These are phyloP conservation scores for Raphanus raphanistrum DNA, from an alignment of 345 rosid genomes.

Conservation along the genomic window DNA sequence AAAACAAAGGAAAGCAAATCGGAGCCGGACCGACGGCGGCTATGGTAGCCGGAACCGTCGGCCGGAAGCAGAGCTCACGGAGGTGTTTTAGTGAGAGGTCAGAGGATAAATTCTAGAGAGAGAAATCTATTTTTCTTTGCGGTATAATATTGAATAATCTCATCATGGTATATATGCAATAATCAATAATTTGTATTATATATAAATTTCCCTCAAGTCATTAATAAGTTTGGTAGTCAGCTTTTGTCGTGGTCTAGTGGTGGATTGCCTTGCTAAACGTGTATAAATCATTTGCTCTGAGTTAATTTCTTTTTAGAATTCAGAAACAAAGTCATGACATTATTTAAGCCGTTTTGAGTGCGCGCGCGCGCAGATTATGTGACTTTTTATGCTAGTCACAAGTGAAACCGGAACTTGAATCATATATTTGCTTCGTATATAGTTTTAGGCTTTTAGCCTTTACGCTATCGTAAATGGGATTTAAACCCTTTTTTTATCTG, in stretches of 20 bases:
- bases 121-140: no score
- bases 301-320: neutral
- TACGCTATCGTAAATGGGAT: neutral
- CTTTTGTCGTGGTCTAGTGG: neutral
- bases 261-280: neutral
- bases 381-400: neutral
- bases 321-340: neutral
- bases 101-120: no score
- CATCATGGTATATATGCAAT: neutral
- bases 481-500: neutral
- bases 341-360: neutral
- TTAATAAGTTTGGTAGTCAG: neutral
- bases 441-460: neutral
- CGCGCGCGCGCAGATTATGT: neutral
- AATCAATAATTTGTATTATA: neutral
- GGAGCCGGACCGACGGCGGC: no score
- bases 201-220: neutral
- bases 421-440: neutral
- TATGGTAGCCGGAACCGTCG: no score
- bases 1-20: no score
- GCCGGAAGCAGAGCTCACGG: no score
- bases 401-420: neutral
- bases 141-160: no score
- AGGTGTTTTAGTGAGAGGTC: no score
- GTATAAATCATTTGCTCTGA: conserved; percentile 5